Base-by-base conservation (phyloP, 2,329 filamentous ascomycete genomes). In the Cercospora sesami region DNA sequence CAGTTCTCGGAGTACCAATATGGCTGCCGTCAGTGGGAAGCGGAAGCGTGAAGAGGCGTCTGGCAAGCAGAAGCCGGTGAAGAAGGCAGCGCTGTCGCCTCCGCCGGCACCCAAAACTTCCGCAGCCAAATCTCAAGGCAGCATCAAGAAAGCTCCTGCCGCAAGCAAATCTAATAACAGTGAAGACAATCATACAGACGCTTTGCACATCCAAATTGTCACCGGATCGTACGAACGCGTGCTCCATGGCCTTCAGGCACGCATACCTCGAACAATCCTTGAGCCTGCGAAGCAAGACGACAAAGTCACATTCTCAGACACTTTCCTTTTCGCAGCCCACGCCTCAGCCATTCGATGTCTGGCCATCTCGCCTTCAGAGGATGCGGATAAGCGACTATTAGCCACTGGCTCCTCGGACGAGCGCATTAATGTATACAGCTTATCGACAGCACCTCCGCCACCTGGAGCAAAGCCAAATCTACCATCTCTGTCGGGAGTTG, bases 261-360 rank as follows among this genome's bases (percentile, higher is more conserved):
- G 88, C 1, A 83, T 96, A 63, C 83, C 86, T 26, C 73, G 14
- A 14, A 59, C 65, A 48, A 58, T 42, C 21, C 58, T 68, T 7
- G 31, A 12, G 23, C 21, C 48, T 23, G 26, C 36, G n/a, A 31
- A 16, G 26, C 51, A 68, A 28, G 69, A 72, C 23, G 65, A 77
- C 42, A 73, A 76, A 18, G 83, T 89, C 64, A 85, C 89, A 62
- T 98, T 97, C 77, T 87, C 92, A 72, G 94, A 98, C 80, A 94
- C 92, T 0, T 99, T 99, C 80, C 87, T 99, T 66, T 97, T 99
- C 86, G 92, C 94, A 77, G 94, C 95, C 14, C 95, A 99, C 81
- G 86, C 89, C 66, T 96, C 94, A 12, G 90, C 95, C 4, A 92
- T 99, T 78, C 91, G 93, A 75, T 96, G 92, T 78, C 85, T 99